Evolutionary conservation across 306 rosid genomes (phyloP).

Genomic region (Aeschynomene evenia): DNA sequence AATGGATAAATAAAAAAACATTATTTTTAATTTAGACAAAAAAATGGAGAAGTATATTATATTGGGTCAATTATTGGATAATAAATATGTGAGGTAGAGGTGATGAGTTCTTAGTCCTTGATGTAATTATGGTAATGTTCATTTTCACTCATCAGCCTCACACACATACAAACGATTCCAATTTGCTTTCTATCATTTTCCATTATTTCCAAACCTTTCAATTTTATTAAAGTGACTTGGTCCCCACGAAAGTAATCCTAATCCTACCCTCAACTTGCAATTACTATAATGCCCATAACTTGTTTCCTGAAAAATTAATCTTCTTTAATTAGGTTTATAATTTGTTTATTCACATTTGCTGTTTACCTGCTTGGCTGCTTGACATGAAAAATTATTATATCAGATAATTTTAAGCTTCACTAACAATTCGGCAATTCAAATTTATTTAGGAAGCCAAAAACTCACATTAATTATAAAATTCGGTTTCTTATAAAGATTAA

Average conservation of each 20-base stretch:
- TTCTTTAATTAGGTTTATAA: neutral
- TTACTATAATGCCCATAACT: constrained; percentile 17
- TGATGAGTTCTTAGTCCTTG: no score
- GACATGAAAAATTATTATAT: no score
- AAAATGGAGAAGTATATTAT: no score
- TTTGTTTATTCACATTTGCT: neutral
- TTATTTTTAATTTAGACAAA: no score
- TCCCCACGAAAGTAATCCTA: constrained; percentile 15
- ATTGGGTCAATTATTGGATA: neutral
- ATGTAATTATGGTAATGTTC: neutral
- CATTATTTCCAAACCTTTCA: neutral
- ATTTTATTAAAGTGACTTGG: constrained; percentile 16
- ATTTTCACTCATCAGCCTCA: neutral
- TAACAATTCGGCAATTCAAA: no score
- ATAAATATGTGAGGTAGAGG: neutral
- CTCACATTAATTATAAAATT: no score
- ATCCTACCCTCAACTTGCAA: neutral
- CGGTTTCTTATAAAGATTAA: no score
- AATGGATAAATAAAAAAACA: no score
- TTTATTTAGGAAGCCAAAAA: no score
- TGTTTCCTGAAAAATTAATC: neutral
- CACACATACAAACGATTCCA: neutral
- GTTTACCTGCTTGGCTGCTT: neutral
- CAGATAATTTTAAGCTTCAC: no score
- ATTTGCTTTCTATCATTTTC: neutral